A percentile compares a stretch with the other conserved stretches of the same genome.
Conservation (phyloP, 108 stramenopile genomes). For the Cyclostephanos tholiformis region DNA sequence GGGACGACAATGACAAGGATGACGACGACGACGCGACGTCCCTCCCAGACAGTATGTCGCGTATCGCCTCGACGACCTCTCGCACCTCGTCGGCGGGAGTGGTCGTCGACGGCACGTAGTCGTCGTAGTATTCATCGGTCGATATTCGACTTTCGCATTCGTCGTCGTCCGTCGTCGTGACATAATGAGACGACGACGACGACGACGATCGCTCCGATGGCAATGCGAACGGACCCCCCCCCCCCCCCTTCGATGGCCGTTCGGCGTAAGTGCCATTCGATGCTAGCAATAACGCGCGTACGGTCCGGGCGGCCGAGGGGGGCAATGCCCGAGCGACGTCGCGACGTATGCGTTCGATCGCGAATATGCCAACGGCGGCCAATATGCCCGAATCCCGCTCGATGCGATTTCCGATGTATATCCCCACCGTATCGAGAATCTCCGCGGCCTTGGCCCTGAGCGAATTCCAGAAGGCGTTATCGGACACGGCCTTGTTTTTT, state of each 20-base stretch:
- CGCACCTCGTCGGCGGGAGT: conserved; percentile 71
- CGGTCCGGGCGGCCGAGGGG: conserved; percentile 53
- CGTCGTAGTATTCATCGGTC: neutral
- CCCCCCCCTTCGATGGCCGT: conserved; percentile 29
- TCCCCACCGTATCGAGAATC: conserved; percentile 64
- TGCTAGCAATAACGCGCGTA: conserved; percentile 35
- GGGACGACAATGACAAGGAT: conserved; percentile 1
- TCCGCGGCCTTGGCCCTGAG: conserved; percentile 62
- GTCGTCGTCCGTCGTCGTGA: neutral
- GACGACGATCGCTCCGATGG: conserved; percentile 32
- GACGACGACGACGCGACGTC: conserved; percentile 12
- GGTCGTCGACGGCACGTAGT: no score
- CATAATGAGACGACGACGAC: neutral
- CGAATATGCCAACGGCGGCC: conserved; percentile 73
- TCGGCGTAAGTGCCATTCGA: conserved; percentile 52
- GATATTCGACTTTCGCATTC: no score
- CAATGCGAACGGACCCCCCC: conserved; percentile 39
- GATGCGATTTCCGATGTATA: conserved; percentile 73
- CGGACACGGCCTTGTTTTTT: conserved; percentile 50
- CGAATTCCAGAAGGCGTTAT: conserved; percentile 78
- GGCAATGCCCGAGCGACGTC: conserved; percentile 78
- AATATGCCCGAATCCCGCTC: conserved; percentile 67
- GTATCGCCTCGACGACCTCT: conserved; percentile 67
- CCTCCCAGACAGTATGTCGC: conserved; percentile 61
- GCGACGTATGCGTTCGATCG: conserved; percentile 69